Evolutionary conservation across 1,284 basidiomycete species (phyloP).

Genomic region (Acaromyces ingoldii): DNA sequence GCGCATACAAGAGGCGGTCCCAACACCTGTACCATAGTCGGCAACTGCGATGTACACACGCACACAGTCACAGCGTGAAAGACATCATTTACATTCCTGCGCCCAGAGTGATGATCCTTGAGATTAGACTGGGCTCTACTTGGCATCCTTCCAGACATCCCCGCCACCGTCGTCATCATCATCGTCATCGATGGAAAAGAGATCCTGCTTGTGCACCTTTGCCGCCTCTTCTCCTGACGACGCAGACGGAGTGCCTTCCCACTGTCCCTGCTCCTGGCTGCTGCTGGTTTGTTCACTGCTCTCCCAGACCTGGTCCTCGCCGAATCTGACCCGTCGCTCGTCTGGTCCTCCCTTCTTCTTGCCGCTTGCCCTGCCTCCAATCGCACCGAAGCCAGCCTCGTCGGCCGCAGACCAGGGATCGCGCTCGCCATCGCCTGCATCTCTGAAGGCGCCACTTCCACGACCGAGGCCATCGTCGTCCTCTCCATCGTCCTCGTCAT

Average conservation of each 20-base stretch:
- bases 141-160: background rate
- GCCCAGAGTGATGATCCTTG: no score
- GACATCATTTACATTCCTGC: no score
- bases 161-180: slow-evolving; percentile 19
- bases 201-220: slow-evolving; percentile 10
- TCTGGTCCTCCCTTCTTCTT: slow-evolving; percentile 14
- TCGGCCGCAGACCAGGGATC: background rate
- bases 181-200: slow-evolving; percentile 33
- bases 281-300: background rate
- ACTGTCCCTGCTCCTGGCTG: background rate
- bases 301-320: background rate
- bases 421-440: background rate
- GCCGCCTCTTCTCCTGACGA: slow-evolving; percentile 1
- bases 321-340: slow-evolving; percentile 14
- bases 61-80: no score
- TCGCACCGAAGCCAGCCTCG: background rate
- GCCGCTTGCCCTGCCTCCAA: slow-evolving; percentile 4
- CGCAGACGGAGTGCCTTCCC: background rate
- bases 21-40: no score
- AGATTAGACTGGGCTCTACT: no score
- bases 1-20: no score
- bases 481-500: slow-evolving; percentile 19
- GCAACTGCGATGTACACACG: no score
- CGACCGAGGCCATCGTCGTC: background rate
- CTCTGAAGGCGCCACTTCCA: slow-evolving; percentile 8